A percentile compares a stretch with the other conserved stretches of the same genome.
phyloP scores from a whole-genome alignment of 805 yeast species.

The Teunomyces funiuensis region DNA sequence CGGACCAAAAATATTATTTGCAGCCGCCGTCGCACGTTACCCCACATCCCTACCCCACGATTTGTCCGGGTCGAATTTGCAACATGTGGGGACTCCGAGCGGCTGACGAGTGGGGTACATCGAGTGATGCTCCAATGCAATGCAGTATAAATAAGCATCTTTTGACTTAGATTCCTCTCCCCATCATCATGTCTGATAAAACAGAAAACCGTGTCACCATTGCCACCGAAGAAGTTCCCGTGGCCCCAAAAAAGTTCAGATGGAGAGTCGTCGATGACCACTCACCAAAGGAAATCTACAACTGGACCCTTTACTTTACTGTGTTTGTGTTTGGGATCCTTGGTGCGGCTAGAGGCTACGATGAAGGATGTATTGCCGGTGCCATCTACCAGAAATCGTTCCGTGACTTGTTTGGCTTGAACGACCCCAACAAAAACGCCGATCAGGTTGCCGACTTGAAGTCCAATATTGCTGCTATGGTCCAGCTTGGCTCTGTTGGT shows the following conservation, averaged over 20 bases:
- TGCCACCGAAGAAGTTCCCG: neutral
- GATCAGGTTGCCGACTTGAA: constrained; percentile 44
- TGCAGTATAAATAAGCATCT: neutral
- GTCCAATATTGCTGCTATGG: constrained; percentile 59
- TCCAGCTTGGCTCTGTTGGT: constrained; percentile 54
- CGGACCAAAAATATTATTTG: too few species aligned
- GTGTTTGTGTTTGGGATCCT: constrained; percentile 53
- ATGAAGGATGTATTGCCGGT: constrained; percentile 55
- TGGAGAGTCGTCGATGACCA: constrained; percentile 29
- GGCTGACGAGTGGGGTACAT: too few species aligned
- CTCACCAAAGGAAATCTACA: constrained; percentile 48
- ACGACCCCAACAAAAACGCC: constrained; percentile 34
- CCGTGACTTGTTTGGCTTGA: constrained; percentile 42
- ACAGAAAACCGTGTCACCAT: neutral
- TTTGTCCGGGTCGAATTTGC: too few species aligned
- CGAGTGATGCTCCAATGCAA: too few species aligned
- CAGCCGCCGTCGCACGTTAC: too few species aligned
- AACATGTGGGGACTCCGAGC: too few species aligned
- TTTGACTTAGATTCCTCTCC: neutral
- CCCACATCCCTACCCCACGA: too few species aligned
- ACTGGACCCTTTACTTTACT: constrained; percentile 44
- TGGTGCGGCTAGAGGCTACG: constrained; percentile 58
- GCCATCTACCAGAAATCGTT: constrained; percentile 46
- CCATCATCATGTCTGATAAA: neutral
- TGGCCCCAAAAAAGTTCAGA: constrained; percentile 8